phyloP scores from a whole-genome alignment of 805 yeast species.

The Nakazawaea pomicola region DNA sequence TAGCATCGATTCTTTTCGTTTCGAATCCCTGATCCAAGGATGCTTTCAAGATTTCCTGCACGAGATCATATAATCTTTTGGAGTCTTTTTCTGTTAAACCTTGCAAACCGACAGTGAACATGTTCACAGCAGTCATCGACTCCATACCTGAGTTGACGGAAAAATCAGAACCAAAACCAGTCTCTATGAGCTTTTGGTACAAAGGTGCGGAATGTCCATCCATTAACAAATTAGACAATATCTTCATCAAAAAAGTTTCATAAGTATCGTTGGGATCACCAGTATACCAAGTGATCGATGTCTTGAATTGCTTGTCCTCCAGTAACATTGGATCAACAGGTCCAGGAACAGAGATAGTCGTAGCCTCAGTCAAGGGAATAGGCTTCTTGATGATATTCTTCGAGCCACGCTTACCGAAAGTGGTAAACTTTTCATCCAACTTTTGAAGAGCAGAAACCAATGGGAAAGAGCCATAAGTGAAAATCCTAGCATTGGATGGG shows the following conservation, averaged over 20 bases:
- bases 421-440: constrained; percentile 43
- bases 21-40: constrained; percentile 44
- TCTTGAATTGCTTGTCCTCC: constrained; percentile 62
- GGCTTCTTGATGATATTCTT: constrained; percentile 39
- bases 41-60: constrained; percentile 42
- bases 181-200: constrained; percentile 80
- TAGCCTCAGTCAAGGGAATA: constrained; percentile 31
- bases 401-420: constrained; percentile 46
- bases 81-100: constrained; percentile 51
- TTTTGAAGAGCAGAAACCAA: constrained; percentile 54
- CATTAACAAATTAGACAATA: constrained; percentile 64
- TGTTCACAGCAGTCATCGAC: constrained; percentile 65
- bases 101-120: constrained; percentile 82
- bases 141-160: constrained; percentile 87
- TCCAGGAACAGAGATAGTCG: constrained; percentile 45
- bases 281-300: constrained; percentile 84
- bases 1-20: constrained; percentile 66
- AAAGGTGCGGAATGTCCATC: constrained; percentile 94
- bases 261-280: constrained; percentile 69
- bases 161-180: constrained; percentile 81
- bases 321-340: constrained; percentile 80
- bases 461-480: constrained; percentile 81
- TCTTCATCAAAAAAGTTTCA: constrained; percentile 65
- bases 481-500: constrained; percentile 84
- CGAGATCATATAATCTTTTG: constrained; percentile 44